Evolutionary conservation across 2,329 filamentous ascomycete genomes (phyloP).

Genomic region (Ascocoryne sarcoides): DNA sequence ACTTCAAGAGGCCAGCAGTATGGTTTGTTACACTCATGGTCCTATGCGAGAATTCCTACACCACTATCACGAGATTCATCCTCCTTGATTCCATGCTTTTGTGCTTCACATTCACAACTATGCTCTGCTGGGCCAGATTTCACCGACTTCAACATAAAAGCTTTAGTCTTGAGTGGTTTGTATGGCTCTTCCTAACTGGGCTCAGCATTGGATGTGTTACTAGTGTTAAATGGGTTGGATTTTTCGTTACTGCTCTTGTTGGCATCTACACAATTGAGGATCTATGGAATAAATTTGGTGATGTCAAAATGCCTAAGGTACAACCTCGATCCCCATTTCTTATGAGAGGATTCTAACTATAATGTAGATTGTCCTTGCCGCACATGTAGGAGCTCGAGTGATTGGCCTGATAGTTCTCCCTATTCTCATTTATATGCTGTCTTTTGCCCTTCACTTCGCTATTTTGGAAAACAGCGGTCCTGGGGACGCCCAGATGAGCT

Average conservation of each 20-base stretch:
- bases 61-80: slow-evolving; percentile 96
- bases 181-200: slow-evolving; percentile 89
- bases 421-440: slow-evolving; percentile 86
- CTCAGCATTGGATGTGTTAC: slow-evolving; percentile 95
- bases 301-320: slow-evolving; percentile 82
- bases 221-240: slow-evolving; percentile 96
- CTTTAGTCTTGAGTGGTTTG: slow-evolving; percentile 87
- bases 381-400: slow-evolving; percentile 72
- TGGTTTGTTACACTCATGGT: slow-evolving; percentile 97
- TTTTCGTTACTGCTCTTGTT: slow-evolving; percentile 91
- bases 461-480: slow-evolving; percentile 90
- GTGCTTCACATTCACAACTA: slow-evolving; percentile 96
- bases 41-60: slow-evolving; percentile 98
- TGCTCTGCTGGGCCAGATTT: slow-evolving; percentile 95
- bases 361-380: slow-evolving; percentile 51
- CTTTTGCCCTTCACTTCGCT: slow-evolving; percentile 89
- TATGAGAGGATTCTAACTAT: slow-evolving; percentile 16
- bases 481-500: slow-evolving; percentile 99
- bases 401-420: slow-evolving; percentile 84
- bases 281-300: slow-evolving; percentile 95
- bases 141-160: slow-evolving; percentile 78
- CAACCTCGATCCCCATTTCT: slow-evolving; percentile 7
- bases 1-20: slow-evolving; percentile 75
- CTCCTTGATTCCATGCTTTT: slow-evolving; percentile 97
- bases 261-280: slow-evolving; percentile 95